Percentiles rank a stretch among this genome's conserved stretches.
Evolutionary conservation across 1,284 basidiomycete species (phyloP).

Genomic region (Apiotrichum akiyoshidainum): DNA sequence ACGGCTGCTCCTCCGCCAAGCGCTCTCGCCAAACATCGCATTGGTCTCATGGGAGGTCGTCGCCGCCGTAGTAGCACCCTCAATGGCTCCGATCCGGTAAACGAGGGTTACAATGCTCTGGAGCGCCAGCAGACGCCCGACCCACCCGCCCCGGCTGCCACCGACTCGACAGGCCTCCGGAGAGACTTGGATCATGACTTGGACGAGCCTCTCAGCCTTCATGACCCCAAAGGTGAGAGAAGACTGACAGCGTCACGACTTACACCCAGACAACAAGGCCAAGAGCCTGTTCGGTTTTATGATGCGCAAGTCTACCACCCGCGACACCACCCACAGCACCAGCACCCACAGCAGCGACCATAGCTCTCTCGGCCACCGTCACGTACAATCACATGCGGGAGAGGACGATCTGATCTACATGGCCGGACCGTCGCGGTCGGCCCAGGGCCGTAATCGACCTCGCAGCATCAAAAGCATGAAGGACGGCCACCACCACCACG

Average conservation of each 20-base stretch:
- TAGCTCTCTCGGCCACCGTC: background rate
- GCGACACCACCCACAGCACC: background rate
- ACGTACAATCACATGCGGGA: background rate
- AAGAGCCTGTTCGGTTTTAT: background rate
- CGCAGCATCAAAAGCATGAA: background rate
- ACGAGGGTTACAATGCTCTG: background rate
- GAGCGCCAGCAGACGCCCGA: background rate
- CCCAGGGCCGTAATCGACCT: background rate
- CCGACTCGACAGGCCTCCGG: background rate
- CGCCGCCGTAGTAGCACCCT: background rate
- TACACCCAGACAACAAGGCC: background rate
- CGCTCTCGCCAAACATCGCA: background rate
- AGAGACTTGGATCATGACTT: background rate
- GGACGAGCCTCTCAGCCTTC: background rate
- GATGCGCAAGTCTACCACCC: background rate
- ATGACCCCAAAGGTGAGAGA: background rate
- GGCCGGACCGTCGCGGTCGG: background rate
- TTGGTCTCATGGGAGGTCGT: background rate
- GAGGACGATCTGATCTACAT: background rate
- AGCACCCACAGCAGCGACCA: background rate
- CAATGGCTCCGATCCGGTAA: background rate
- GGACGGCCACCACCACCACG: background rate
- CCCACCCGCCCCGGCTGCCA: background rate
- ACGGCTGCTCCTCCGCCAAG: too few relatives aligned
- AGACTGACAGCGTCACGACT: background rate